These are phyloP conservation scores for Penicillium pulvis DNA, from an alignment of 495 filamentous ascomycete species.

Conservation along the genomic window DNA sequence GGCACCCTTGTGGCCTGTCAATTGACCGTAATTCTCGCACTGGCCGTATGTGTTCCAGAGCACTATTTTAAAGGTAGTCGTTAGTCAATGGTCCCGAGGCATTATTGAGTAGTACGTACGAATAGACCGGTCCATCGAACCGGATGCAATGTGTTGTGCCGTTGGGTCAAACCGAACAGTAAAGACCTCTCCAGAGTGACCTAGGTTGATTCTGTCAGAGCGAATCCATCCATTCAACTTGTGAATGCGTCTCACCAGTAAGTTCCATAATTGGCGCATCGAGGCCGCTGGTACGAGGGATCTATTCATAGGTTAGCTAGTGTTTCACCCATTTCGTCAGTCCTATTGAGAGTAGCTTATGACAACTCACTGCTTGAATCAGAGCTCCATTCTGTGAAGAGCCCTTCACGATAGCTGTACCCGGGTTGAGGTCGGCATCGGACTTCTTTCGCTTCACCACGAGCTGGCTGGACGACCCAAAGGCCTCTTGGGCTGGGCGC, in stretches of 20 bases:
- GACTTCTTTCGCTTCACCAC: slow-evolving; percentile 88
- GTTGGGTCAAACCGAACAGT: slow-evolving; percentile 86
- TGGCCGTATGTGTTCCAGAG: slow-evolving; percentile 90
- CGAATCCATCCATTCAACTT: neutral
- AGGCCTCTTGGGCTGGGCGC: slow-evolving; percentile 77
- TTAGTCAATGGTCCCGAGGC: neutral
- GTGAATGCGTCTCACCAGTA: slow-evolving; percentile 56
- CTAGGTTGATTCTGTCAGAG: slow-evolving; percentile 39
- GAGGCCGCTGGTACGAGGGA: slow-evolving; percentile 79
- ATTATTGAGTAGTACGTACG: slow-evolving; percentile 54
- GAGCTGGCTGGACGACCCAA: slow-evolving; percentile 71
- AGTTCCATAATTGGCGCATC: slow-evolving; percentile 96
- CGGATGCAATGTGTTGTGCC: slow-evolving; percentile 87
- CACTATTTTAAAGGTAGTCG: slow-evolving; percentile 52
- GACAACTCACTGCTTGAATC: slow-evolving; percentile 73
- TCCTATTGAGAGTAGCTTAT: neutral
- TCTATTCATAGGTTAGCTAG: slow-evolving; percentile 49
- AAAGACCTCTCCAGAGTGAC: slow-evolving; percentile 82
- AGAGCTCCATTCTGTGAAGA: slow-evolving; percentile 72
- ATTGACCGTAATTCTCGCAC: slow-evolving; percentile 88
- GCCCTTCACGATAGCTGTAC: slow-evolving; percentile 64
- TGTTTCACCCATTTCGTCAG: neutral
- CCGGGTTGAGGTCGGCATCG: slow-evolving; percentile 63
- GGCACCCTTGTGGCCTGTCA: slow-evolving; percentile 87
- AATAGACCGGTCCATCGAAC: slow-evolving; percentile 92